Percentiles rank a stretch among this genome's conserved stretches.
Evolutionary conservation across 2,329 filamentous ascomycete genomes (phyloP).

Genomic region (Zymoseptoria tritici): DNA sequence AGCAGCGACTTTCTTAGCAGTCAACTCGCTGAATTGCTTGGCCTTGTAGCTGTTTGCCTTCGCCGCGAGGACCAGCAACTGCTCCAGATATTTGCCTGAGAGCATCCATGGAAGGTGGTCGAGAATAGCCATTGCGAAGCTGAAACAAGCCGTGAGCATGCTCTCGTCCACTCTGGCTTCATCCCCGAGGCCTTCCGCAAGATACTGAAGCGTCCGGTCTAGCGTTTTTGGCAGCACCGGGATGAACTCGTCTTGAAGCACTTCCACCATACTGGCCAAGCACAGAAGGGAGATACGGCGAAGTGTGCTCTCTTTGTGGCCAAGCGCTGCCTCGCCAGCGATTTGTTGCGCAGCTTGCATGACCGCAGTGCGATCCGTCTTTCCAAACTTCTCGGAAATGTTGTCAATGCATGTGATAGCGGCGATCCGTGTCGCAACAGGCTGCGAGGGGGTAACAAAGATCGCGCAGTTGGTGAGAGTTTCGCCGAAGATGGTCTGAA

Average conservation of each 20-base stretch:
- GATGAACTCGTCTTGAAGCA: conserved; percentile 77
- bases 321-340: conserved; percentile 67
- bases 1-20: conserved; percentile 70
- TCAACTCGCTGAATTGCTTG: conserved; percentile 57
- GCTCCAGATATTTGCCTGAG: conserved; percentile 64
- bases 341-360: conserved; percentile 69
- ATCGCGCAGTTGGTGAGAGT: conserved; percentile 44
- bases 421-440: conserved; percentile 72
- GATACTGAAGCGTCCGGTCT: conserved; percentile 61
- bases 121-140: conserved; percentile 70
- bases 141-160: conserved; percentile 42
- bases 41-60: conserved; percentile 41
- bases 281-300: conserved; percentile 81
- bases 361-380: conserved; percentile 75
- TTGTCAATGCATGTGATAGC: conserved; percentile 86
- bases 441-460: conserved; percentile 64
- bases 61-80: conserved; percentile 64
- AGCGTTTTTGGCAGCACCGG: conserved; percentile 72
- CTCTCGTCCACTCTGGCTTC: conserved; percentile 34
- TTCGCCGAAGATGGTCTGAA: conserved; percentile 59
- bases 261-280: conserved; percentile 80
- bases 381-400: conserved; percentile 90
- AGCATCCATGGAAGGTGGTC: conserved; percentile 87
- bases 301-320: conserved; percentile 63
- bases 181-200: conserved; percentile 56